Base-by-base conservation (phyloP, 805 yeast species). In the Saturnispora kantuleensis region DNA sequence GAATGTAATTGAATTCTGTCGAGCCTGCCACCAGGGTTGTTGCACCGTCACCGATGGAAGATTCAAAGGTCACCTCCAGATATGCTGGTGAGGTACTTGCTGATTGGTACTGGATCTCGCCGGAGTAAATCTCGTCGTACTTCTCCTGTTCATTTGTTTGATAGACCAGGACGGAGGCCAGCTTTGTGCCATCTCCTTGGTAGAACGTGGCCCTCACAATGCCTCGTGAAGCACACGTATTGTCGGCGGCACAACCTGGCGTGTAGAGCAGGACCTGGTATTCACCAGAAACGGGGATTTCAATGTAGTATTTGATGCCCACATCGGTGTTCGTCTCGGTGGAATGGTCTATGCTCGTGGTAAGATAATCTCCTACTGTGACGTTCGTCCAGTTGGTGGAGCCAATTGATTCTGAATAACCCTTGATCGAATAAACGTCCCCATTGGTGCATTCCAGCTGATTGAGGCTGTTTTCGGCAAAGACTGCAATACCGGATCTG, bases 121-220 rank as follows among this genome's bases (percentile, higher is more conserved):
- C 98, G 36, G 72, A 66, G 59, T 65, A 90, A 7, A 93, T 57
- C 15, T 72, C 68, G 60, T 93, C 97, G 59, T 86, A 90, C 60
- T 93, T 93, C 40, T 80, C 73, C 45, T 77, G 73, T 31, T 76
- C 68, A 59, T 93, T 93, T 39, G 86, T 87, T 63, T 93, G 97
- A 58, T 77, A 87, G 17, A 90, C 67, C 35, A 71, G 51, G 2
- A 64, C 52, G 1, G 76, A 54, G 2, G 71, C 54, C 3, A 79
- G 53, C 1, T 71, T 46, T 0, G 59, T 54, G 17, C 73, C 75
- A 30, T 71, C 67, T 9, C 69, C 70, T 33, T 74, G 73, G 50
- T 62, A 66, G 2, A 89, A 67, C 0, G 94, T 73, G 0, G 81
- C 96, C 53, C 85, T 85, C 3, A 85, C 90, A 21, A 76, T 72